Evolutionary conservation across 768 basidiomycete genomes (phyloP).

Genomic region (Phanerochaete sordida): DNA sequence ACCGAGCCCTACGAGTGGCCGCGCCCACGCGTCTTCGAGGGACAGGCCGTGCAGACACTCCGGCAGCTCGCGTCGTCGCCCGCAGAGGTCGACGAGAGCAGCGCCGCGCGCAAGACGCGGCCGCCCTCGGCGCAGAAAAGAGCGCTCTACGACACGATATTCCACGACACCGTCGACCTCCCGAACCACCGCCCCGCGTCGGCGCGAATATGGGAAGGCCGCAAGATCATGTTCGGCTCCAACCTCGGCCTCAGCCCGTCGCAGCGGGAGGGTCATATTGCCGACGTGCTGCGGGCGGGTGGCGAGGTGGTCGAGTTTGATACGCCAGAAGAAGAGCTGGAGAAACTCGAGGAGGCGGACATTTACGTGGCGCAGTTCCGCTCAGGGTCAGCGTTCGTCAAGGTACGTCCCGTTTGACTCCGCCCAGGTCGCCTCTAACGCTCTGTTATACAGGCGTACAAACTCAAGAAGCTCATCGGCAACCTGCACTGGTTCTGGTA

Average conservation of each 20-base stretch:
- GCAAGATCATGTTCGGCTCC: slow-evolving; percentile 57
- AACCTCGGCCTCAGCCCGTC: slow-evolving; percentile 51
- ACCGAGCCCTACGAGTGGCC: slow-evolving; percentile 71
- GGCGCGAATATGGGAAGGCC: slow-evolving; percentile 53
- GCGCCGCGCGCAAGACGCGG: slow-evolving; percentile 24
- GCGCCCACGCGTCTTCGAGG: slow-evolving; percentile 49
- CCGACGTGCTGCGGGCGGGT: slow-evolving; percentile 58
- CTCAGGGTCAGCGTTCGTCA: slow-evolving; percentile 64
- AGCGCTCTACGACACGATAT: slow-evolving; percentile 32
- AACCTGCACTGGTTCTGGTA: slow-evolving; percentile 83
- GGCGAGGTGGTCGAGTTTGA: slow-evolving; percentile 42
- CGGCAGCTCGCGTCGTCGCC: slow-evolving; percentile 24
- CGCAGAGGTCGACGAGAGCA: slow-evolving; percentile 22
- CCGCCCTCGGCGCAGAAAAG: slow-evolving; percentile 31
- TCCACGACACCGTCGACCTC: slow-evolving; percentile 19
- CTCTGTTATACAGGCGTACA: slow-evolving; percentile 56
- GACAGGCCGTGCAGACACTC: neutral
- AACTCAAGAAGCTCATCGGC: slow-evolving; percentile 58
- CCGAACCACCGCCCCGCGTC: slow-evolving; percentile 12
- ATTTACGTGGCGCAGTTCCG: slow-evolving; percentile 71
- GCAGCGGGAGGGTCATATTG: slow-evolving; percentile 52
- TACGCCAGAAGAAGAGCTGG: slow-evolving; percentile 33
- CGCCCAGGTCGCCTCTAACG: too few species aligned
- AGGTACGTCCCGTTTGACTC: slow-evolving; percentile 38
- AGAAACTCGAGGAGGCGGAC: slow-evolving; percentile 52